These are phyloP conservation scores for Metschnikowia peoriensis DNA, from an alignment of 805 yeast genomes.

Conservation along the genomic window DNA sequence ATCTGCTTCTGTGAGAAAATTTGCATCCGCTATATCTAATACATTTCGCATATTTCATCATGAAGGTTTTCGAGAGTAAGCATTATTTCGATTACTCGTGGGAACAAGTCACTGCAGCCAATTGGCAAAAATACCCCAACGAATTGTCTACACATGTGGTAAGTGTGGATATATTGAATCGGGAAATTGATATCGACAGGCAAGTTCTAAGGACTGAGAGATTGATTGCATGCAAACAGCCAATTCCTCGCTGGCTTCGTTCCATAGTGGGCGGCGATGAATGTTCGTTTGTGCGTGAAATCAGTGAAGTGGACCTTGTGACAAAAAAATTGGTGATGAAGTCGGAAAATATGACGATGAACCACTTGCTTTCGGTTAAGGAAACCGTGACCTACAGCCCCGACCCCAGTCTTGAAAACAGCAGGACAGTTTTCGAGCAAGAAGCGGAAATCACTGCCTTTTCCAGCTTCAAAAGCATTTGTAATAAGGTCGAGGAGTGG, in stretches of 20 bases:
- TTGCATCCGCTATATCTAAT: too few relatives aligned
- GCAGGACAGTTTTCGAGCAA: conserved; percentile 67
- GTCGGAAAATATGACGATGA: conserved; percentile 84
- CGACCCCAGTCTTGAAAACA: conserved; percentile 48
- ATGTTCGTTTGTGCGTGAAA: conserved; percentile 81
- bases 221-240: conserved; percentile 82
- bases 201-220: conserved; percentile 72
- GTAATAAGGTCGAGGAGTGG: conserved; percentile 90
- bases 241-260: conserved; percentile 80
- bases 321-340: conserved; percentile 68
- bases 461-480: conserved; percentile 64
- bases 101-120: conserved; percentile 94
- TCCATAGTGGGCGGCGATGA: conserved; percentile 70
- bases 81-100: conserved; percentile 81
- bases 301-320: conserved; percentile 75
- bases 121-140: conserved; percentile 97
- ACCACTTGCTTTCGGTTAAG: conserved; percentile 68
- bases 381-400: conserved; percentile 87
- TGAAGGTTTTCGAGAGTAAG: conserved; percentile 76
- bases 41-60: conserved; percentile 24
- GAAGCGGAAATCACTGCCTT: conserved; percentile 88
- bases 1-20: neutral
- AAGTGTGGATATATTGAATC: conserved; percentile 82
- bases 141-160: conserved; percentile 89
- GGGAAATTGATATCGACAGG: conserved; percentile 59